These are phyloP conservation scores for Trichoderma asperellum DNA, from an alignment of 2,329 filamentous ascomycete species.

Conservation along the genomic window DNA sequence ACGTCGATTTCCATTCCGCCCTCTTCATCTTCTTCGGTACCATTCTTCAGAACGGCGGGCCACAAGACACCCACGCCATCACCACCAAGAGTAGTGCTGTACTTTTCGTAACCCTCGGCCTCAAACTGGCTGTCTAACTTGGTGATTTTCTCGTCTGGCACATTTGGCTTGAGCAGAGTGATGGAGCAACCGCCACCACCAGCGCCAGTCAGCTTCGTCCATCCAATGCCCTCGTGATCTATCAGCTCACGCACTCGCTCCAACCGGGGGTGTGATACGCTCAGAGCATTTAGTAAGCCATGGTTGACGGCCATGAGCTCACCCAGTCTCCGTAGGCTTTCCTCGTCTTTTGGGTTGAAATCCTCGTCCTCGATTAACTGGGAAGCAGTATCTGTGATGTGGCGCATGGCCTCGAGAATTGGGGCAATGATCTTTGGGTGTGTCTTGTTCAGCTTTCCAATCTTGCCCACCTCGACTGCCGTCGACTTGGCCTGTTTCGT, in stretches of 20 bases:
- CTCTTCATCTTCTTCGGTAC: slow-evolving; percentile 73
- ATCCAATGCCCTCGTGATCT: slow-evolving; percentile 86
- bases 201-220: slow-evolving; percentile 96
- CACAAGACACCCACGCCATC: slow-evolving; percentile 93
- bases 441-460: slow-evolving; percentile 68
- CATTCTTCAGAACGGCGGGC: slow-evolving; percentile 88
- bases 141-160: slow-evolving; percentile 58
- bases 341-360: slow-evolving; percentile 68
- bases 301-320: slow-evolving; percentile 94
- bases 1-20: slow-evolving; percentile 92
- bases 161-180: slow-evolving; percentile 76
- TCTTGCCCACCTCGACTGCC: slow-evolving; percentile 82
- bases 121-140: slow-evolving; percentile 68
- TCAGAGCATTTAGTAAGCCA: slow-evolving; percentile 84
- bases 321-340: slow-evolving; percentile 73
- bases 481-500: slow-evolving; percentile 89
- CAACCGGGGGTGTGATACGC: slow-evolving; percentile 90
- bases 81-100: slow-evolving; percentile 87
- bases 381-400: slow-evolving; percentile 62
- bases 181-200: slow-evolving; percentile 96
- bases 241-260: slow-evolving; percentile 91
- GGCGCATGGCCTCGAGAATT: slow-evolving; percentile 85
- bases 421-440: slow-evolving; percentile 78
- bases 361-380: slow-evolving; percentile 60
- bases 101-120: slow-evolving; percentile 77